Conservation (phyloP, 345 rosid species). For the Lagerstroemia speciosa region DNA sequence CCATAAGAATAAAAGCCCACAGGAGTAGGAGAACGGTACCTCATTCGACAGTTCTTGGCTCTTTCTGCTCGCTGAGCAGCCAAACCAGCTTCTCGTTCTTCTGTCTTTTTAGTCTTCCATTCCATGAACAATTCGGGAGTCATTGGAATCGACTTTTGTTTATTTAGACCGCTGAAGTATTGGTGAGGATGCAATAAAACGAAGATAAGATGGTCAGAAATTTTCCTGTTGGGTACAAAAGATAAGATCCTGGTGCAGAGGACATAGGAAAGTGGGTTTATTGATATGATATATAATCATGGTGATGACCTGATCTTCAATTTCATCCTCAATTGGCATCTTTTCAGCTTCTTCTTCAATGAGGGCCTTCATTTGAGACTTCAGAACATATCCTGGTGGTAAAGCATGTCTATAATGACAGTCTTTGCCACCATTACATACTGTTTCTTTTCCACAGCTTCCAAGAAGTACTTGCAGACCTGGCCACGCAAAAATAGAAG, state of each 20-base stretch:
- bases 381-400: conserved; percentile 87
- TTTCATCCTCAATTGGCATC: conserved; percentile 79
- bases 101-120: conserved; percentile 82
- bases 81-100: conserved; percentile 75
- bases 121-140: conserved; percentile 77
- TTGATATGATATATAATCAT: neutral
- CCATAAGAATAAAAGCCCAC: neutral
- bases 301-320: conserved; percentile 67
- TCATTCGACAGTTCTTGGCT: conserved; percentile 98
- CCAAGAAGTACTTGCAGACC: conserved; percentile 96
- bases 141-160: conserved; percentile 64
- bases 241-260: neutral
- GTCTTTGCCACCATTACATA: conserved; percentile 76
- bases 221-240: neutral
- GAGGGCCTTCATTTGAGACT: conserved; percentile 96
- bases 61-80: conserved; percentile 83
- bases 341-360: conserved; percentile 78
- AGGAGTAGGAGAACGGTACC: conserved; percentile 29
- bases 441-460: conserved; percentile 93
- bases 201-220: neutral
- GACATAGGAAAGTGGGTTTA: neutral
- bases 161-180: conserved; percentile 63
- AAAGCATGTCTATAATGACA: conserved; percentile 97
- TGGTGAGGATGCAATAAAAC: neutral
- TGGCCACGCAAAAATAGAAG: conserved; percentile 10